Evolutionary conservation across 441 rosid genomes (phyloP).

Genomic region (Aleurites moluccanus): DNA sequence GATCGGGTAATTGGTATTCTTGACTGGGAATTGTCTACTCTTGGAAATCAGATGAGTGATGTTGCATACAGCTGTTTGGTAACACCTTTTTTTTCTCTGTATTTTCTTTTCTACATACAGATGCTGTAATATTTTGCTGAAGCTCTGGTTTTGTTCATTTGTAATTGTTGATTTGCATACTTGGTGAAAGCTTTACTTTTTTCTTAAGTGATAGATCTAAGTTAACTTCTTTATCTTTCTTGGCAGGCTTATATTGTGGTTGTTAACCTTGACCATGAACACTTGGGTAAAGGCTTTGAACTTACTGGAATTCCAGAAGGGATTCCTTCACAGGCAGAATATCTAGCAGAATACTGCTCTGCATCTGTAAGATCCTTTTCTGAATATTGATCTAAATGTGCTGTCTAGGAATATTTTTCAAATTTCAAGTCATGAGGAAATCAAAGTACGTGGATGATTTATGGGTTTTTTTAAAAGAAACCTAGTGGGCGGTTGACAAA

Average conservation of each 20-base stretch:
- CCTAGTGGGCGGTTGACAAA: not conserved
- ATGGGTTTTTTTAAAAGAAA: not conserved
- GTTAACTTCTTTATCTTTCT: slow-evolving; percentile 27
- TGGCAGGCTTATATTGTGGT: slow-evolving; percentile 67
- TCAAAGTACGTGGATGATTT: not conserved
- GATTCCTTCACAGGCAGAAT: slow-evolving; percentile 74
- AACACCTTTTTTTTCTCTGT: slow-evolving; percentile 23
- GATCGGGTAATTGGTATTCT: slow-evolving; percentile 88
- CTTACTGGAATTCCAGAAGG: slow-evolving; percentile 76
- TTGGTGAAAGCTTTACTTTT: not conserved
- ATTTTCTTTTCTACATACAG: slow-evolving; percentile 10
- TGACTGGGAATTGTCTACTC: slow-evolving; percentile 96
- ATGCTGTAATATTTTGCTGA: slow-evolving; percentile 7
- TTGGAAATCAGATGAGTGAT: slow-evolving; percentile 97
- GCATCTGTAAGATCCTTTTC: slow-evolving; percentile 56
- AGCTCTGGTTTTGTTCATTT: too few relatives aligned
- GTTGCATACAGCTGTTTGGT: slow-evolving; percentile 89
- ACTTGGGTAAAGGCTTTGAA: slow-evolving; percentile 55
- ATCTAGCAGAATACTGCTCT: slow-evolving; percentile 76
- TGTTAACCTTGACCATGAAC: slow-evolving; percentile 34
- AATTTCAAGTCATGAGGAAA: not conserved
- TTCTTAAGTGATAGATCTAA: slow-evolving; percentile 7
- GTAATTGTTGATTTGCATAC: not conserved
- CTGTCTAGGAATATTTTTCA: not conserved
- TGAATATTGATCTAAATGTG: slow-evolving; percentile 12